These are phyloP conservation scores for Nicotiana sylvestris DNA, from an alignment of 257 asterid species.

Conservation along the genomic window DNA sequence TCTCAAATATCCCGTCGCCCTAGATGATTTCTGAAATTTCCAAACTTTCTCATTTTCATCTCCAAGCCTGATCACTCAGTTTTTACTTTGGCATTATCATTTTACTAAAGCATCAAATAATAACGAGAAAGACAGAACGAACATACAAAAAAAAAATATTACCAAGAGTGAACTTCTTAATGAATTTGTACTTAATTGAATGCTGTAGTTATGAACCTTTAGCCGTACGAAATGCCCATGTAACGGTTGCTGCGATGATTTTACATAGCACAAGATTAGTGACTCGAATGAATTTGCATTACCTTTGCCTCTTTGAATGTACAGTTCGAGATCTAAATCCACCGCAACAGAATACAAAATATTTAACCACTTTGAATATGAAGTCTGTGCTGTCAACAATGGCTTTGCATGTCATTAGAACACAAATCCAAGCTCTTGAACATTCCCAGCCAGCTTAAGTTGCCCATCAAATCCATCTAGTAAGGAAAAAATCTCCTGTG, in stretches of 20 bases:
- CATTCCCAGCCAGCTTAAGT: conserved; percentile 38
- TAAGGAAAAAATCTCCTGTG: conserved; percentile 35
- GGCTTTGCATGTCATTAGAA: not conserved
- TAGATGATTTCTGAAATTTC: not conserved
- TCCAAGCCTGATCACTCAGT: not conserved
- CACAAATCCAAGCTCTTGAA: conserved; percentile 19
- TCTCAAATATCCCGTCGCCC: not conserved
- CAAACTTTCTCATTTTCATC: not conserved
- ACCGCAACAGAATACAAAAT: not conserved
- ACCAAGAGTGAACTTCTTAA: not conserved
- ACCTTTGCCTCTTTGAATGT: not conserved
- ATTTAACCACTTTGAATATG: not conserved
- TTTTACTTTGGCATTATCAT: not conserved
- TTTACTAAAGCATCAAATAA: not conserved
- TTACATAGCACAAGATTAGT: not conserved
- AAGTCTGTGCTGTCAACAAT: not conserved
- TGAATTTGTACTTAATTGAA: not conserved
- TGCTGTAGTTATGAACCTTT: not conserved
- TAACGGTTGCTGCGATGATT: not conserved
- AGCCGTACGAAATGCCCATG: not conserved
- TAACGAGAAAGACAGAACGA: not conserved
- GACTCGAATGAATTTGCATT: not conserved
- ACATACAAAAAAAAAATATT: not conserved
- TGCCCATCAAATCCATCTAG: conserved; percentile 49
- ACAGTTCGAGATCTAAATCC: not conserved